phyloP scores from a whole-genome alignment of 2,329 filamentous ascomycete genomes.

The Dothidotthia symphoricarpi region DNA sequence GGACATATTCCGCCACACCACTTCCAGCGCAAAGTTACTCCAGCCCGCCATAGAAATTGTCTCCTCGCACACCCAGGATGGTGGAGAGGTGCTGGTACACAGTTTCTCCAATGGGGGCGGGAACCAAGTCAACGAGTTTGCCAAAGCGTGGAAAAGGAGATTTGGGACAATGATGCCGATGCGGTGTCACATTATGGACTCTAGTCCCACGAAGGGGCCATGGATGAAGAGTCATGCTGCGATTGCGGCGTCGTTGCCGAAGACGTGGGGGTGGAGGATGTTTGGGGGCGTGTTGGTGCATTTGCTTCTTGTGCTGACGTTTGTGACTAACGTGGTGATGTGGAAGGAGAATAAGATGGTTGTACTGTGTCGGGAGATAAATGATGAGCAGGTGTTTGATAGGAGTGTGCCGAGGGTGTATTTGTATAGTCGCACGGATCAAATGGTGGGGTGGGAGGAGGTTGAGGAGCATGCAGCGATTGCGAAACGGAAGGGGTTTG shows the following conservation, averaged over 20 bases:
- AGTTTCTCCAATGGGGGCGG: conserved; percentile 41
- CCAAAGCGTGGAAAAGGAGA: conserved; percentile 28
- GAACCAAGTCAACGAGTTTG: conserved; percentile 35
- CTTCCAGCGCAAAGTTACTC: conserved; percentile 17
- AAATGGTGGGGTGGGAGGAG: conserved; percentile 57
- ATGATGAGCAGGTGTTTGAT: conserved; percentile 29
- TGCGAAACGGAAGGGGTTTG: conserved; percentile 51
- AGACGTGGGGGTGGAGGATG: conserved; percentile 22
- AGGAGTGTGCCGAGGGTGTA: conserved; percentile 51
- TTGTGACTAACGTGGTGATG: conserved; percentile 15
- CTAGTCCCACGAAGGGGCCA: conserved; percentile 32
- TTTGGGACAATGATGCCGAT: conserved; percentile 25
- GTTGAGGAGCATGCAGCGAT: conserved; percentile 55
- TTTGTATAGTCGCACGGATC: conserved; percentile 59
- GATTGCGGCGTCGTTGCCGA: conserved; percentile 29
- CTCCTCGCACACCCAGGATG: conserved; percentile 17
- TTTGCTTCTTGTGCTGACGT: conserved; percentile 23
- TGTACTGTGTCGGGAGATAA: conserved; percentile 30
- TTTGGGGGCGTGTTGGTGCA: conserved; percentile 31
- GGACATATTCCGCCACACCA: conserved; percentile 31
- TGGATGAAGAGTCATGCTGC: conserved; percentile 35
- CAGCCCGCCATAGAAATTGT: conserved; percentile 30
- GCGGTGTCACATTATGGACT: conserved; percentile 35
- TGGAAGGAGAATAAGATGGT: conserved; percentile 28
- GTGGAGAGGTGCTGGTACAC: conserved; percentile 34